These are phyloP conservation scores for Talaromyces sp. DNA, from an alignment of 2,329 filamentous ascomycete species.

Conservation along the genomic window DNA sequence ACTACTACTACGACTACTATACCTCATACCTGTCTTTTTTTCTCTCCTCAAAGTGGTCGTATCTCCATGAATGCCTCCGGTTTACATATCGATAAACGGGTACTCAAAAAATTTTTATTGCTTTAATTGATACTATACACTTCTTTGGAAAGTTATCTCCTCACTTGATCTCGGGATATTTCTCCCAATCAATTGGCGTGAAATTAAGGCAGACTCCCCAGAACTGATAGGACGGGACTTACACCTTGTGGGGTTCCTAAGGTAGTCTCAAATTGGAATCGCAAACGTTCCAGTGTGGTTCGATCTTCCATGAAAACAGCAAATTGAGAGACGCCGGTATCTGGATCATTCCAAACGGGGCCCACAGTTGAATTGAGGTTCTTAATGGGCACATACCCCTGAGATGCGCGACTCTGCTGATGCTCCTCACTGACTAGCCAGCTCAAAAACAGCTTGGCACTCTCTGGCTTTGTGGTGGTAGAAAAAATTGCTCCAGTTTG, in stretches of 20 bases:
- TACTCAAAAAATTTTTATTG: too few relatives aligned
- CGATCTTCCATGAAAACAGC: slow-evolving; percentile 22
- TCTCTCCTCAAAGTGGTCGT: too few relatives aligned
- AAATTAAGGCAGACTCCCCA: background rate
- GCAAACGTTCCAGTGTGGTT: slow-evolving; percentile 40
- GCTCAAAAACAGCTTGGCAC: slow-evolving; percentile 51
- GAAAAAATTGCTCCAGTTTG: slow-evolving; percentile 51
- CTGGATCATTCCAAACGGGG: background rate
- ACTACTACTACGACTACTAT: too few relatives aligned
- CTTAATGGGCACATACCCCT: slow-evolving; percentile 21
- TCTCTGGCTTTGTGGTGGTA: slow-evolving; percentile 50
- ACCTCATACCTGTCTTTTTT: too few relatives aligned
- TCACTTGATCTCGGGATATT: background rate
- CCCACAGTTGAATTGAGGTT: background rate
- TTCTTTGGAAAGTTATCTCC: too few relatives aligned
- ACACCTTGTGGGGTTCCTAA: slow-evolving; percentile 45
- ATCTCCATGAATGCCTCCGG: too few relatives aligned
- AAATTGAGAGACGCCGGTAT: background rate
- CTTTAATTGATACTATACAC: too few relatives aligned
- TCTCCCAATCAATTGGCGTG: background rate
- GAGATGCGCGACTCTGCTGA: slow-evolving; percentile 32
- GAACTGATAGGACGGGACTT: slow-evolving; percentile 30
- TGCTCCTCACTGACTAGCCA: slow-evolving; percentile 46
- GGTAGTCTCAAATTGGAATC: slow-evolving; percentile 43
- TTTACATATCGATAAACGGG: too few relatives aligned